These are phyloP conservation scores for Obelidium mucronatum DNA, from an alignment of 192 early-diverging fungal genomes.

Conservation along the genomic window DNA sequence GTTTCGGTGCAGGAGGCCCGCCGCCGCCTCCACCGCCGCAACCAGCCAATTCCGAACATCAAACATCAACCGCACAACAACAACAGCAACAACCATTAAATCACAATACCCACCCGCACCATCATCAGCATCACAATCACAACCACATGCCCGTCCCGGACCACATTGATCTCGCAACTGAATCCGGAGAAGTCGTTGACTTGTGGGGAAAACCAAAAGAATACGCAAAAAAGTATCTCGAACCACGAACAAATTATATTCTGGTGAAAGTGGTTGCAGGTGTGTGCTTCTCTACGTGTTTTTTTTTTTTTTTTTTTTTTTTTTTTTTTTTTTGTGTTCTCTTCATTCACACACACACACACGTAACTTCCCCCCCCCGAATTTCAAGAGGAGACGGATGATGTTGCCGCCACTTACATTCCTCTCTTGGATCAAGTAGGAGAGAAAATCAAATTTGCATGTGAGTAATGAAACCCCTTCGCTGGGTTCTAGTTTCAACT, in stretches of 20 bases:
- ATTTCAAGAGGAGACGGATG: conserved; percentile 52
- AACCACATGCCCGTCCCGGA: conserved; percentile 8
- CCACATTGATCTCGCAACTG: conserved; percentile 59
- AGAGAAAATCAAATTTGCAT: conserved; percentile 57
- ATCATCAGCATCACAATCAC: not conserved
- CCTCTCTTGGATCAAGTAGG: conserved; percentile 53
- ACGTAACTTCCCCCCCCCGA: not conserved
- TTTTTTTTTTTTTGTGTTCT: too few relatives aligned
- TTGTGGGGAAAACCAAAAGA: conserved; percentile 57
- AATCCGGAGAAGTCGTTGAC: conserved; percentile 64
- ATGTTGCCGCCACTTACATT: conserved; percentile 45
- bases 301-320: conserved; percentile 1
- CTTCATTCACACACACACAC: too few relatives aligned
- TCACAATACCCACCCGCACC: not conserved
- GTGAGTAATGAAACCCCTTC: not conserved
- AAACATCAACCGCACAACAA: not conserved
- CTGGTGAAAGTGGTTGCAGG: conserved; percentile 65
- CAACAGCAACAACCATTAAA: not conserved
- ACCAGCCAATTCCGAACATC: not conserved
- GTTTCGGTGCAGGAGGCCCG: conserved; percentile 35
- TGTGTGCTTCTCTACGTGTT: too few relatives aligned
- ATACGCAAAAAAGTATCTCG: conserved; percentile 61
- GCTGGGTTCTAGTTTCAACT: too few relatives aligned
- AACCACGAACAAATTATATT: conserved; percentile 64
- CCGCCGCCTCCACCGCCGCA: too few relatives aligned